Percentiles rank a stretch among this genome's conserved stretches.
Evolutionary conservation across 2,329 filamentous ascomycete genomes (phyloP).

Genomic region (Dichotomopilus funicola): DNA sequence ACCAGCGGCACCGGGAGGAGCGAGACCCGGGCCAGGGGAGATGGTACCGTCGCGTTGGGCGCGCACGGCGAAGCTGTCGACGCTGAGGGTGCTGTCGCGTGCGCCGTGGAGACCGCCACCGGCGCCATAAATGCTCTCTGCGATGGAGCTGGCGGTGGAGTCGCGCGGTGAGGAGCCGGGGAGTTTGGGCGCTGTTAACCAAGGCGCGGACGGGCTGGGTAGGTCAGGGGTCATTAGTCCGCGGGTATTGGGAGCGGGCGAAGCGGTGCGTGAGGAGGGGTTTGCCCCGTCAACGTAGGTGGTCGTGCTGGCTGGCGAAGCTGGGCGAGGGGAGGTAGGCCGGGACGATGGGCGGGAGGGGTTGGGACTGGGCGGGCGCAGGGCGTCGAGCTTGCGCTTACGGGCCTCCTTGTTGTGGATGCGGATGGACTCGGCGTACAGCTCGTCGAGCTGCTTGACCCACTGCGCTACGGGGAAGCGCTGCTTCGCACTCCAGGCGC

Average conservation of each 20-base stretch:
- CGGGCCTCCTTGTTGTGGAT: conserved; percentile 34
- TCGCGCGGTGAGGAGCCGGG: conserved; percentile 15
- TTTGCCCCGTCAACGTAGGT: conserved; percentile 10
- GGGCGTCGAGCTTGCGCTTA: conserved; percentile 24
- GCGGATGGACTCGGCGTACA: conserved; percentile 54
- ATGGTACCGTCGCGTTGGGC: conserved; percentile 22
- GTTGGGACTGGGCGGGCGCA: conserved; percentile 10
- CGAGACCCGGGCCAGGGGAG: conserved; percentile 9
- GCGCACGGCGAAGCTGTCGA: conserved; percentile 24
- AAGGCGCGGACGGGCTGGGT: conserved; percentile 18
- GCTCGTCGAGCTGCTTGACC: conserved; percentile 57
- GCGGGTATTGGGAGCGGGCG: conserved; percentile 1
- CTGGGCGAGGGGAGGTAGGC: conserved; percentile 8
- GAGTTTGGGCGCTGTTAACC: conserved; percentile 14
- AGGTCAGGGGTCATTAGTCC: conserved; percentile 16
- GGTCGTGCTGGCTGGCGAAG: conserved; percentile 16
- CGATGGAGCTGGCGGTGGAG: conserved; percentile 21
- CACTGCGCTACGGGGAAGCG: conserved; percentile 62
- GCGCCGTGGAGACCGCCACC: conserved; percentile 1
- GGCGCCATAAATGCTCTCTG: conserved; percentile 16
- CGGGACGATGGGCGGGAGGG: conserved; percentile 15
- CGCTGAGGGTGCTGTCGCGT: conserved; percentile 22
- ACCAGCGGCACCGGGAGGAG: neutral
- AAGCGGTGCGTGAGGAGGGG: neutral
- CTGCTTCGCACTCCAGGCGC: conserved; percentile 57